Evolutionary conservation across 1,284 basidiomycete species (phyloP), one percentile per base, ranked within the genome.

Genomic region (Naganishia sp.): DNA sequence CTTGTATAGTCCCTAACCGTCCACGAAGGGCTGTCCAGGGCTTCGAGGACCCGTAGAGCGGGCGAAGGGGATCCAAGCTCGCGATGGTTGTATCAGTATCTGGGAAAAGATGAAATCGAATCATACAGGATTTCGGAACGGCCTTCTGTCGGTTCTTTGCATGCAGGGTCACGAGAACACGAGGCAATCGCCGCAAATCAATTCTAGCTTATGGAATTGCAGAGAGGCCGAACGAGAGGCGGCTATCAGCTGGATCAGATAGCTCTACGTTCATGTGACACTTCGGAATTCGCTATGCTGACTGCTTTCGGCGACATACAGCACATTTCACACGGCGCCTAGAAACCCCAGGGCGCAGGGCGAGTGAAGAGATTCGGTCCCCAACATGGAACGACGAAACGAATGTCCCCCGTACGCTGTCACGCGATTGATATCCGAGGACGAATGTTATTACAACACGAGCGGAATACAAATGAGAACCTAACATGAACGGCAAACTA

Each of bases 1-100:
- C 6, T 21, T 25, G 2, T 15, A 15, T 67, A 77, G 76, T 77
- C 5, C 76, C 76, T 11, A 72, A 77, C 69, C 71, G 76, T 65
- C 70, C 75, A 31, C 72, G 76, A 66, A 68, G 71, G 60, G 66
- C 75, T 63, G 72, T 73, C 3, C 54, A 55, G 17, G 76, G 76
- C 18, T 77, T 72, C 68, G 76, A 74, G 66, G 76, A 77, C 69
- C 65, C 72, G 65, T 76, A 63, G 60, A 54, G 7, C 7, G 32
- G 17, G 45, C 47, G 47, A 50, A 54, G 23, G 2, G 17, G 43
- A 7, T 9, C 18, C 17, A 43, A 28, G 54, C 21, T 9, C 10
- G 11, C 18, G 58, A 50, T 3, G 21, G 31, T n/a, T 54, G 52
- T 54, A 54, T 39, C 32, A 54, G 52, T 54, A 54, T 13, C 10